Evolutionary conservation across 306 rosid species (phyloP).

Genomic region (Begonia fuchsioides): DNA sequence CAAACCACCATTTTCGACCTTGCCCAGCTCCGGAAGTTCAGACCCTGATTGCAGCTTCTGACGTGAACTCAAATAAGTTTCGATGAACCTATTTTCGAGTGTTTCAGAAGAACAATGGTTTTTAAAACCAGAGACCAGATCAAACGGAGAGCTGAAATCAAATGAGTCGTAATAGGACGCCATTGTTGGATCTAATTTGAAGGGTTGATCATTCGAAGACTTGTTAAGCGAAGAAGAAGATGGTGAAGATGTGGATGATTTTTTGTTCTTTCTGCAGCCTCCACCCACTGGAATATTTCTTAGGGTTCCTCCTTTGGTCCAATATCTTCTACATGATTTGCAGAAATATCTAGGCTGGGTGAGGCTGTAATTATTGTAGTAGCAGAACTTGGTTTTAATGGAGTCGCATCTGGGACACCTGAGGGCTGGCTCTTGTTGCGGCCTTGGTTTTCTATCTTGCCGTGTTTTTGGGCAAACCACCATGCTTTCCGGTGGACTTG

Average conservation of each 20-base stretch:
- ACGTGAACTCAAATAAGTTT: neutral
- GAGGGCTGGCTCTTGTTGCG: constrained; percentile 20
- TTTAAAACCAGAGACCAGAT: neutral
- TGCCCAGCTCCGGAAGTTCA: neutral
- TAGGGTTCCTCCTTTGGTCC: constrained; percentile 94
- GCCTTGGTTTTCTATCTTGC: constrained; percentile 18
- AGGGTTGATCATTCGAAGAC: constrained; percentile 2
- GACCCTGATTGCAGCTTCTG: no score
- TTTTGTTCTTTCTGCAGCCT: constrained; percentile 72
- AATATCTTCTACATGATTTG: constrained; percentile 90
- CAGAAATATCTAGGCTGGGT: constrained; percentile 94
- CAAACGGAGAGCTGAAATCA: constrained; percentile 3
- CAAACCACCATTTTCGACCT: constrained; percentile 1
- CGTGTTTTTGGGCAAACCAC: constrained; percentile 13
- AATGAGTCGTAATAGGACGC: constrained; percentile 6
- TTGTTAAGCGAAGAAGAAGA: constrained; percentile 4
- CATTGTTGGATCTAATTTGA: neutral
- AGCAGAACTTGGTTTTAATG: constrained; percentile 81
- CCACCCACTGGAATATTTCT: constrained; percentile 92
- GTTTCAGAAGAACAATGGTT: neutral
- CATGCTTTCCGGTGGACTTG: constrained; percentile 5
- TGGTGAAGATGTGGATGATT: constrained; percentile 17
- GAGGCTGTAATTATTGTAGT: constrained; percentile 91
- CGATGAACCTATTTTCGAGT: neutral
- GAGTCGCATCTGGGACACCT: constrained; percentile 95